Evolutionary conservation across 352 stramenopile genomes (phyloP), one percentile per base, ranked within the genome.

Genomic region (Phytopythium delawarense): DNA sequence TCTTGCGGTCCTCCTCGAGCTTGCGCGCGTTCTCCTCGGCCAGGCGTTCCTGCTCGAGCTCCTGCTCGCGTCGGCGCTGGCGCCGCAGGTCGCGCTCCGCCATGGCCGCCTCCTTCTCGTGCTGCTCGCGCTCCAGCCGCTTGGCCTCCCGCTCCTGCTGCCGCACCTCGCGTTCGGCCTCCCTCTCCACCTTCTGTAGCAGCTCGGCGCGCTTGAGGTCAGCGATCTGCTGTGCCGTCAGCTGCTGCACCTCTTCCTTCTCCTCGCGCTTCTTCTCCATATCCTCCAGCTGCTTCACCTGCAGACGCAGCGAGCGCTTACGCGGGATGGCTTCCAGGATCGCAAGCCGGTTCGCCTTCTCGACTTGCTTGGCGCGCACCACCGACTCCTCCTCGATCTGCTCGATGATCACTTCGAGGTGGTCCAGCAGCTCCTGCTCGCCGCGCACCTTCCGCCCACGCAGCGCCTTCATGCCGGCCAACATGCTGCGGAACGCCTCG

Each of bases 251-350:
- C 37, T 70, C 66, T 44, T 84, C 70, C 34, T 84, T 61, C 23
- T 88, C 78, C 37, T 89, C 72, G 40, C 85, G 71, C 40, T 89
- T 77, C 59, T 88, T 89, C 67, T 92, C 83, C 59, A 91, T 71
- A 45, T 89, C 75, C 57, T 89, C 84, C 34, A 94, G 69, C 69
- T 94, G 81, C 70, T 95, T 92, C 30, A 92, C 86, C 61, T 93
- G 86, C 46, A 95, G 84, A 18, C 86, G 82, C 62, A 92, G 69
- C 55, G 84, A 93, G 0, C 84, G 81, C 65, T 95, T 95, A 28
- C 86, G 80, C 5, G 86, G 86, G 59, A 95, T 93, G 4, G 84
- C 86, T 54, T 95, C 84, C 20, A 95, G 66, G 66, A 95, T 91
- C 16, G 86, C 86, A 34, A 87, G 70, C 13, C 82, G 82, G 9